A percentile compares a stretch with the other conserved stretches of the same genome.
Conservation (phyloP, 179 eudicot species). For the Vitellaria paradoxa region DNA sequence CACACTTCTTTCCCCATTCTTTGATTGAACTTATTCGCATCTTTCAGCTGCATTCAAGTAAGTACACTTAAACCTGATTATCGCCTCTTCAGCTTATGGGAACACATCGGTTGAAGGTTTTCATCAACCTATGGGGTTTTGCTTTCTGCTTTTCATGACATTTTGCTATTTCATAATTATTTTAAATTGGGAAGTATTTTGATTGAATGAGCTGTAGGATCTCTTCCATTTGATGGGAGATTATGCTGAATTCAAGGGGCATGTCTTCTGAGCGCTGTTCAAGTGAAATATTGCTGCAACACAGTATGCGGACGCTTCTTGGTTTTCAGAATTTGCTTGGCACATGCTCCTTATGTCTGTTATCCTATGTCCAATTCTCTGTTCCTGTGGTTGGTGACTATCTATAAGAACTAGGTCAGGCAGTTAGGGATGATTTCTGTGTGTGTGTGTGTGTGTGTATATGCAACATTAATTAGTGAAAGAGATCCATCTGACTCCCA, state of each 20-base stretch:
- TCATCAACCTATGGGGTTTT: not conserved
- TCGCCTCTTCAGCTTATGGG: slow-evolving; percentile 1
- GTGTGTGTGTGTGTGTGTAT: not conserved
- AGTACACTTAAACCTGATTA: not conserved
- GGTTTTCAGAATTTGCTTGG: slow-evolving; percentile 5
- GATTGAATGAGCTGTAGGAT: not conserved
- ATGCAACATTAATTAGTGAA: not conserved
- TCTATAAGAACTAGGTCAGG: not conserved
- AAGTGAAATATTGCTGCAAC: not conserved
- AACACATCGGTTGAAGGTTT: not conserved
- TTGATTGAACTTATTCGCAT: slow-evolving; percentile 14
- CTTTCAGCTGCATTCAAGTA: slow-evolving; percentile 14
- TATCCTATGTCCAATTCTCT: slow-evolving; percentile 1
- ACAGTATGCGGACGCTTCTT: not conserved
- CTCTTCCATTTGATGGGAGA: not conserved
- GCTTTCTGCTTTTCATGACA: not conserved
- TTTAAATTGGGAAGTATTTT: slow-evolving; percentile 1
- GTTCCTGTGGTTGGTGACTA: not conserved
- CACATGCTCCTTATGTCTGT: not conserved
- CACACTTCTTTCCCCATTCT: slow-evolving; percentile 8
- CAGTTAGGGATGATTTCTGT: not conserved
- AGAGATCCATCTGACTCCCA: slow-evolving; percentile 2
- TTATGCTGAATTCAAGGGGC: not conserved
- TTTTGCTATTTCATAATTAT: not conserved
- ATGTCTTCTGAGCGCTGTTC: not conserved